These are phyloP conservation scores for Colletotrichum sublineola DNA, from an alignment of 2,329 filamentous ascomycete genomes.

Conservation along the genomic window DNA sequence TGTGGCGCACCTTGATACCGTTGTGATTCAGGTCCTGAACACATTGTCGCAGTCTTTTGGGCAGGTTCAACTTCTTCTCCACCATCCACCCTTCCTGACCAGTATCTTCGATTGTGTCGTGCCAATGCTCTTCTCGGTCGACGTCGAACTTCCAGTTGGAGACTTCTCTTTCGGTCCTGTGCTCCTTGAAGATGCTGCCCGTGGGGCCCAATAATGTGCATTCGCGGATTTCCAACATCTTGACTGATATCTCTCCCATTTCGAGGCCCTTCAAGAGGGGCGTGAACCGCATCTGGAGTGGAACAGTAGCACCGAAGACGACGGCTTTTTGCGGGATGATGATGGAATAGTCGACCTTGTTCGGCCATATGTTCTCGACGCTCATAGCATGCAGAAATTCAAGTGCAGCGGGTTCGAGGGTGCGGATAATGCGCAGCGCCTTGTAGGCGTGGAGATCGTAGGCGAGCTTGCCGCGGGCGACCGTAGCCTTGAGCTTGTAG, in stretches of 20 bases:
- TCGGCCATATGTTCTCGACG: constrained; percentile 97
- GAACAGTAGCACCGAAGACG: constrained; percentile 89
- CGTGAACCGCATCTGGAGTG: constrained; percentile 87
- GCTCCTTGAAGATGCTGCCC: constrained; percentile 64
- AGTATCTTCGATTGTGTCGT: constrained; percentile 76
- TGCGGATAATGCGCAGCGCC: constrained; percentile 82
- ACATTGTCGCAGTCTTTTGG: constrained; percentile 84
- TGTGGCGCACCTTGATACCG: constrained; percentile 93
- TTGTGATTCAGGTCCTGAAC: constrained; percentile 90
- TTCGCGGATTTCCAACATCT: constrained; percentile 84
- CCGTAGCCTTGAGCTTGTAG: constrained; percentile 91
- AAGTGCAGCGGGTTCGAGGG: constrained; percentile 79
- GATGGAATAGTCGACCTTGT: constrained; percentile 97
- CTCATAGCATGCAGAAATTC: constrained; percentile 91
- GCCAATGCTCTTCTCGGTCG: constrained; percentile 73
- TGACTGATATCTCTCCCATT: constrained; percentile 84
- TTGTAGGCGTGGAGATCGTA: constrained; percentile 88
- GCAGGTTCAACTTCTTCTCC: constrained; percentile 76
- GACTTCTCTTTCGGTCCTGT: constrained; percentile 75
- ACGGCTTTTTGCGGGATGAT: constrained; percentile 94
- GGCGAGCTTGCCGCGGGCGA: constrained; percentile 87
- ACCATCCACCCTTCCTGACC: constrained; percentile 75
- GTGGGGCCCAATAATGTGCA: constrained; percentile 66
- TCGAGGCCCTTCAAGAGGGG: constrained; percentile 90
- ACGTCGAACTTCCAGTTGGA: constrained; percentile 69